These are phyloP conservation scores for Barnettozyma vustinii DNA, from an alignment of 805 yeast genomes.

Conservation along the genomic window DNA sequence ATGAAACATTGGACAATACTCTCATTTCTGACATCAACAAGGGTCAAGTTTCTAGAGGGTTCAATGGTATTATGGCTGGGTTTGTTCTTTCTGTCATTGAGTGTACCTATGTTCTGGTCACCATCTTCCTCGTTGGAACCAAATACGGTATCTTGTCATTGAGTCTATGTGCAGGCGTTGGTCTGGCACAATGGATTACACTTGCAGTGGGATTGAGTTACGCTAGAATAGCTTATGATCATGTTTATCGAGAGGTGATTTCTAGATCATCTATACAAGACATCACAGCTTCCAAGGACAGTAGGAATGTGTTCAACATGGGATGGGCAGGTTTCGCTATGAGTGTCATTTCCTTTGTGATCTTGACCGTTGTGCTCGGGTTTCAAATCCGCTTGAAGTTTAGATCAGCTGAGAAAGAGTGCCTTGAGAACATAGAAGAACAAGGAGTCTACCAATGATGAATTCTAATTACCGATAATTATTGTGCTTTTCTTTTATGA, in stretches of 20 bases:
- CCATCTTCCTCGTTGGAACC: not conserved
- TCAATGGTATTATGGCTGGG: not conserved
- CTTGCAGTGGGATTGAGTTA: not conserved
- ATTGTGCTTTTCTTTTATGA: no score
- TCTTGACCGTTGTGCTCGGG: not conserved
- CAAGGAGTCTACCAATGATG: not conserved
- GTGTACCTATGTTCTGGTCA: not conserved
- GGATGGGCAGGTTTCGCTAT: not conserved
- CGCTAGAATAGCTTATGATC: not conserved
- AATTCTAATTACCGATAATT: no score
- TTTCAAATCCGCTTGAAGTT: not conserved
- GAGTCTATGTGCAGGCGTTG: not conserved
- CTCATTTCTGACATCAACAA: not conserved
- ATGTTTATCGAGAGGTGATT: not conserved
- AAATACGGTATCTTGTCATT: not conserved
- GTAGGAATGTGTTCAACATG: not conserved
- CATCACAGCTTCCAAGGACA: not conserved
- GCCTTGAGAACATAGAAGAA: not conserved
- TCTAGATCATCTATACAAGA: not conserved
- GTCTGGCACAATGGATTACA: not conserved
- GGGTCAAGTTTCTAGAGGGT: not conserved
- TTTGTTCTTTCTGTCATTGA: not conserved
- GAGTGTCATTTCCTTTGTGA: not conserved
- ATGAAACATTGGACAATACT: not conserved
- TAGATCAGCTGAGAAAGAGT: not conserved